Evolutionary conservation across 1,284 basidiomycete species (phyloP).

Genomic region (Coniferiporia weirii): DNA sequence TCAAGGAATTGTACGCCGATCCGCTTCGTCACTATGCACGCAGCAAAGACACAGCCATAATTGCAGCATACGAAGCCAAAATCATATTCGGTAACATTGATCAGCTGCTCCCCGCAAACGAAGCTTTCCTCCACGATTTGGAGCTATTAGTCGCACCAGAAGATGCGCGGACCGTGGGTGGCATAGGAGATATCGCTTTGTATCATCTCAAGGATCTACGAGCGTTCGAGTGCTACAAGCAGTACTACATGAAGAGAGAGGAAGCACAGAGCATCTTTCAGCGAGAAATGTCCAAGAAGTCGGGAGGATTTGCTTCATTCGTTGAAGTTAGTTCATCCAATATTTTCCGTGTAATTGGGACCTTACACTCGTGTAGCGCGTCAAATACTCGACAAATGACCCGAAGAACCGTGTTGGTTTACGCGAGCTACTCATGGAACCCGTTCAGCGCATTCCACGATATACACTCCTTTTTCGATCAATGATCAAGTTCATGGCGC

Average conservation of each 20-base stretch:
- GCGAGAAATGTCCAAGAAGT: conserved; percentile 72
- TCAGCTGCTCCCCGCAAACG: conserved; percentile 81
- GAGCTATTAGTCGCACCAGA: conserved; percentile 67
- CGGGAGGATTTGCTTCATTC: conserved; percentile 68
- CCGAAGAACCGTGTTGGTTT: conserved; percentile 83
- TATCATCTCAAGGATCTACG: conserved; percentile 77
- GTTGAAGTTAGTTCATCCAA: conserved; percentile 62
- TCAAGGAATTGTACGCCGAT: conserved; percentile 84
- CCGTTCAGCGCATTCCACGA: conserved; percentile 97
- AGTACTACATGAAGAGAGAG: conserved; percentile 90
- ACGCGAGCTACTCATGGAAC: conserved; percentile 94
- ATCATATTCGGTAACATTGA: conserved; percentile 93
- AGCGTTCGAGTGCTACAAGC: conserved; percentile 87
- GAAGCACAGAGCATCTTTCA: conserved; percentile 90
- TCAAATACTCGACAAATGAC: conserved; percentile 84
- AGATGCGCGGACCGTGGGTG: conserved; percentile 52
- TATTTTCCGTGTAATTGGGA: conserved; percentile 16
- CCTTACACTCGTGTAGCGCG: conserved; percentile 47
- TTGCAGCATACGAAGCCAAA: conserved; percentile 88
- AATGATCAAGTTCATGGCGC: conserved; percentile 84
- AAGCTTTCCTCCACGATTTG: conserved; percentile 80
- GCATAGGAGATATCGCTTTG: conserved; percentile 81
- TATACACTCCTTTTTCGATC: conserved; percentile 92
- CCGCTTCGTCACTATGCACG: conserved; percentile 83
- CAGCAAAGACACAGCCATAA: conserved; percentile 79